phyloP scores from a whole-genome alignment of 306 rosid genomes.

The Aeschynomene evenia region DNA sequence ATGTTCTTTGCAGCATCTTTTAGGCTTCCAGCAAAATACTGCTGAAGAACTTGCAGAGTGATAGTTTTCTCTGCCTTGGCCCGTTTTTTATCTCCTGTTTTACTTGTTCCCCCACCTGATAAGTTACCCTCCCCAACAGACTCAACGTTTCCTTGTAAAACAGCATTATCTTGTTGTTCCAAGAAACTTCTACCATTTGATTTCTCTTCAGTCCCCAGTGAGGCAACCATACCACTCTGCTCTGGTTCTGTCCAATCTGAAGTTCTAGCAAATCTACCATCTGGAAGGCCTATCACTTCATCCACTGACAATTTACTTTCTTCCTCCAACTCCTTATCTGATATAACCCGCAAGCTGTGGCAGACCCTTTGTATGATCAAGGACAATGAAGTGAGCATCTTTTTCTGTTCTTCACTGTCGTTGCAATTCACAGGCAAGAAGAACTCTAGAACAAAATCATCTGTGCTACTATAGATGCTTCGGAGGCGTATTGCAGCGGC shows the following conservation, averaged over 20 bases:
- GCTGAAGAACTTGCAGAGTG: slow-evolving; percentile 78
- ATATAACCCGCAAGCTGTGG: slow-evolving; percentile 65
- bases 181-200: slow-evolving; percentile 39
- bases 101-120: slow-evolving; percentile 44
- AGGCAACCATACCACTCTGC: slow-evolving; percentile 35
- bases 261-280: slow-evolving; percentile 27
- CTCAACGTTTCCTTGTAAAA: slow-evolving; percentile 42
- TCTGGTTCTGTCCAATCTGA: slow-evolving; percentile 31
- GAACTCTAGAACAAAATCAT: slow-evolving; percentile 91
- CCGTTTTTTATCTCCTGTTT: slow-evolving; percentile 64
- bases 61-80: slow-evolving; percentile 82
- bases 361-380: slow-evolving; percentile 64
- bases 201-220: slow-evolving; percentile 35
- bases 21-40: slow-evolving; percentile 88
- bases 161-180: slow-evolving; percentile 31
- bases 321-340: slow-evolving; percentile 67
- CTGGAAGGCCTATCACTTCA: slow-evolving; percentile 34
- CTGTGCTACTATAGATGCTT: slow-evolving; percentile 54
- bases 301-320: slow-evolving; percentile 35
- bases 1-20: slow-evolving; percentile 98
- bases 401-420: slow-evolving; percentile 70
- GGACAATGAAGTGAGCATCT: slow-evolving; percentile 80
- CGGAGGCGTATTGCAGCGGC: slow-evolving; percentile 91
- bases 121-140: slow-evolving; percentile 50
- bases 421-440: slow-evolving; percentile 81